phyloP scores from a whole-genome alignment of 139 green algal species.

The Axilococcus clingmanii region DNA sequence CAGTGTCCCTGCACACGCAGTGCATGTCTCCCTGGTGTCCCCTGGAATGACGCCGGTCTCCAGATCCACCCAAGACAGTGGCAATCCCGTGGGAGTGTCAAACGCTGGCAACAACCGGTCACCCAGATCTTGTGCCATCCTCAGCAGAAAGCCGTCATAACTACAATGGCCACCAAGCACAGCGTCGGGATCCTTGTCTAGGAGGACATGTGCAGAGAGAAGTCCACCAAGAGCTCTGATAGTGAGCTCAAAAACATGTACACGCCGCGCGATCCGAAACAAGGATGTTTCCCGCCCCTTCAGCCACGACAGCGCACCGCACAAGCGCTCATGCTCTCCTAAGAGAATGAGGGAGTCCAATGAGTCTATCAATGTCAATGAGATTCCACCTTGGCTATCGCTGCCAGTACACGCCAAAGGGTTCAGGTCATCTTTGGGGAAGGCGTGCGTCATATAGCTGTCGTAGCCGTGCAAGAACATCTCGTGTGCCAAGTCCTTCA shows the following conservation, averaged over 20 bases:
- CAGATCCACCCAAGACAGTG: conserved; percentile 65
- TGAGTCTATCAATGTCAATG: conserved; percentile 71
- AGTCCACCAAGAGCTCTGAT: conserved; percentile 51
- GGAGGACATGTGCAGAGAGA: conserved; percentile 35
- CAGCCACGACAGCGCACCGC: conserved; percentile 37
- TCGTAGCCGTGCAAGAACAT: conserved; percentile 63
- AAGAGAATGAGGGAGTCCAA: conserved; percentile 71
- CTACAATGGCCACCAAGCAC: conserved; percentile 6
- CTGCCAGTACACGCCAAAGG: conserved; percentile 60
- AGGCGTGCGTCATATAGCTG: conserved; percentile 66
- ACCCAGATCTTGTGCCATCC: conserved; percentile 47
- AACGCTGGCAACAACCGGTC: conserved; percentile 75
- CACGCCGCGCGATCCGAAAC: conserved; percentile 46
- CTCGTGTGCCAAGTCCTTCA: conserved; percentile 8
- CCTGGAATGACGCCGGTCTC: conserved; percentile 23
- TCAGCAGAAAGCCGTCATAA: conserved; percentile 52
- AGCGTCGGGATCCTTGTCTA: conserved; percentile 12
- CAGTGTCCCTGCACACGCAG: conserved; percentile 76
- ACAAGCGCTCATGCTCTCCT: conserved; percentile 16
- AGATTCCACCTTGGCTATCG: conserved; percentile 75
- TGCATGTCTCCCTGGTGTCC: conserved; percentile 62
- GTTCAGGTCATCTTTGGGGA: conserved; percentile 72
- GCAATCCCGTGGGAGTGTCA: conserved; percentile 62
- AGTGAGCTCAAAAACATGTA: conserved; percentile 60
- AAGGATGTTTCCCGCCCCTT: conserved; percentile 9